phyloP scores from a whole-genome alignment of 1,284 basidiomycete species.

The Exobasidium cylindrosporum region DNA sequence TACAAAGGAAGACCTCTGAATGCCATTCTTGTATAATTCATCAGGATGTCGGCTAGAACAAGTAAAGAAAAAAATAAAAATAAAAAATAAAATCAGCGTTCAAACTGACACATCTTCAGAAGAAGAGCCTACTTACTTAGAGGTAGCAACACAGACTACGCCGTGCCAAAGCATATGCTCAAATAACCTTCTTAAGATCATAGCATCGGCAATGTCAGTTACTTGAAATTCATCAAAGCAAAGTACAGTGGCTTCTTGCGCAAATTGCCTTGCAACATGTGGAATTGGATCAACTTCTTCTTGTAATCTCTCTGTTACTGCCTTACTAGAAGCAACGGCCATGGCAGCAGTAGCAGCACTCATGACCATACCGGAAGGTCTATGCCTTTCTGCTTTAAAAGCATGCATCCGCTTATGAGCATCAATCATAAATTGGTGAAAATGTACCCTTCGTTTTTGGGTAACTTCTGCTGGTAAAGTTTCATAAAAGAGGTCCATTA shows the following conservation, averaged over 20 bases:
- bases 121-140: conserved; percentile 85
- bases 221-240: conserved; percentile 99
- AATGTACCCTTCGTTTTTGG: conserved; percentile 82
- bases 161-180: conserved; percentile 82
- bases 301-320: conserved; percentile 3
- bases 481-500: conserved; percentile 95
- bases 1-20: conserved; percentile 92
- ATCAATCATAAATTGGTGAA: conserved; percentile 89
- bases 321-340: conserved; percentile 5
- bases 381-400: conserved; percentile 54
- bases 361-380: conserved; percentile 51
- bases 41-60: conserved; percentile 82
- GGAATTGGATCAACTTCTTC: conserved; percentile 73
- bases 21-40: conserved; percentile 97
- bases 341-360: conserved; percentile 18
- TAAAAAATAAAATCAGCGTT: neutral
- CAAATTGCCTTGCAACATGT: conserved; percentile 84
- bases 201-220: conserved; percentile 96
- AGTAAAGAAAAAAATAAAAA: conserved; percentile 1
- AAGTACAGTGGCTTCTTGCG: conserved; percentile 66
- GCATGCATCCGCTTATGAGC: conserved; percentile 89
- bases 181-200: conserved; percentile 87
- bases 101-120: neutral
- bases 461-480: conserved; percentile 74
- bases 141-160: conserved; percentile 91